Evolutionary conservation across 2,329 filamentous ascomycete genomes (phyloP).

Genomic region (Parasarocladium wereldwijsianum): DNA sequence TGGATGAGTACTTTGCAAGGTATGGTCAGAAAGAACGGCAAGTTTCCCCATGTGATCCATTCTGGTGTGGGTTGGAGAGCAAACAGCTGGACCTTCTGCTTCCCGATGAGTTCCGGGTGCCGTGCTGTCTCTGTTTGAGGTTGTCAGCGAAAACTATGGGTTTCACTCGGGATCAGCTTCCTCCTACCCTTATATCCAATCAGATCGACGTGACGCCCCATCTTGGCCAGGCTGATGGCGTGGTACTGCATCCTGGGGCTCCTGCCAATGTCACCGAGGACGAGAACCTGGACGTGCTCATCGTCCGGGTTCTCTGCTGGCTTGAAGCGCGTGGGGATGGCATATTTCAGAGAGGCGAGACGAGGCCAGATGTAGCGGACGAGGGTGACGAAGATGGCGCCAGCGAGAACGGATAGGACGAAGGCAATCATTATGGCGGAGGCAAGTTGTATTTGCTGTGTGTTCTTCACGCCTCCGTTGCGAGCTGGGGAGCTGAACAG

Average conservation of each 20-base stretch:
- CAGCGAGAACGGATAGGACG: conserved; percentile 19
- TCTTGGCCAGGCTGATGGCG: conserved; percentile 76
- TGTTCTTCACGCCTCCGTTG: no score
- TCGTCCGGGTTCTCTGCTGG: conserved; percentile 19
- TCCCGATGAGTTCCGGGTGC: conserved; percentile 60
- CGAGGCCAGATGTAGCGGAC: conserved; percentile 11
- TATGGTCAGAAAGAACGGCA: conserved; percentile 65
- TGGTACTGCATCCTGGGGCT: conserved; percentile 99
- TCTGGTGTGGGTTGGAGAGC: conserved; percentile 54
- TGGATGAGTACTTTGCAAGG: conserved; percentile 83
- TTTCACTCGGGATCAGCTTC: neutral
- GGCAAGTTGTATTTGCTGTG: no score
- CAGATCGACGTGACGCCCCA: conserved; percentile 66
- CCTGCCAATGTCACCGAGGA: conserved; percentile 86
- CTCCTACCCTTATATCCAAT: conserved; percentile 69
- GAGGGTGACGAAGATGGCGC: conserved; percentile 17
- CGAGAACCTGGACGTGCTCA: conserved; percentile 60
- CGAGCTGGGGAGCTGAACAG: no score
- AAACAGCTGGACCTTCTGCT: conserved; percentile 55
- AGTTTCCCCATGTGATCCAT: conserved; percentile 49
- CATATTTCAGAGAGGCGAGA: conserved; percentile 8
- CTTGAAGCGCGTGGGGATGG: conserved; percentile 20
- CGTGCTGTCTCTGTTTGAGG: conserved; percentile 52
- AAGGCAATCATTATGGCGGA: conserved; percentile 12
- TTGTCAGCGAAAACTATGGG: conserved; percentile 5